Evolutionary conservation across 495 filamentous ascomycete genomes (phyloP).

Genomic region (Penicillium bialowiezense): DNA sequence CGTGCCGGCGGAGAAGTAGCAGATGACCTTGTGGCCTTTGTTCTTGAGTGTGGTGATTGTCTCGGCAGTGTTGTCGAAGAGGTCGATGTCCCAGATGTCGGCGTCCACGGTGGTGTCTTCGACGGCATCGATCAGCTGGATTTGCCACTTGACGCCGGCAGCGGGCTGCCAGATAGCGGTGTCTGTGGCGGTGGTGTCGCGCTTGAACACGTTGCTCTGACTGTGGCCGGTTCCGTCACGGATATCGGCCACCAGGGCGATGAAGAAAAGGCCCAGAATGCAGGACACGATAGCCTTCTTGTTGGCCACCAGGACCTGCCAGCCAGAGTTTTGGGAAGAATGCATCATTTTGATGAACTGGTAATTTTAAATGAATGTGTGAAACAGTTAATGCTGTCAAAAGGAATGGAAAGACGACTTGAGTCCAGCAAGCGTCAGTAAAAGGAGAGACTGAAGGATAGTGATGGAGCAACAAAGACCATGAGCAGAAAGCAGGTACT

Average conservation of each 20-base stretch:
- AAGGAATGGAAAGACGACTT: conserved; percentile 9
- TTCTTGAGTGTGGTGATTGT: conserved; percentile 6
- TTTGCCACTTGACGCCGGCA: conserved; percentile 14
- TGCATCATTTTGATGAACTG: conserved; percentile 4
- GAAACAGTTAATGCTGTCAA: neutral
- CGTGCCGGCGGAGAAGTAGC: conserved; percentile 71
- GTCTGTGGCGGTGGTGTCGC: neutral
- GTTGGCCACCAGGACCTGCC: conserved; percentile 2
- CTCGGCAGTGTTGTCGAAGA: conserved; percentile 11
- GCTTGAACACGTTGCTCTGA: neutral
- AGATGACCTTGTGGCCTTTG: conserved; percentile 57
- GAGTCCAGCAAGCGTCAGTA: conserved; percentile 9
- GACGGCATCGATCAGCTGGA: conserved; percentile 8
- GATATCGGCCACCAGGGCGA: conserved; percentile 2
- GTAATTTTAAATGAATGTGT: neutral
- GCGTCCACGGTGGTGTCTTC: conserved; percentile 6
- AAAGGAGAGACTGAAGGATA: conserved; percentile 5
- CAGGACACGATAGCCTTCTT: neutral
- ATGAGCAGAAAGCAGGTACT: neutral
- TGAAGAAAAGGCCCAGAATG: conserved; percentile 2
- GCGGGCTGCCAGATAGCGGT: conserved; percentile 7
- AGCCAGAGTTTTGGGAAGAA: neutral
- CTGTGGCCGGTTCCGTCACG: neutral
- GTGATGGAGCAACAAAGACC: neutral
- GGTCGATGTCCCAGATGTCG: conserved; percentile 11